Percentiles rank a stretch among this genome's conserved stretches.
Evolutionary conservation across 83 land plant genomes (phyloP).

Genomic region (Diphasiastrum complanatum): DNA sequence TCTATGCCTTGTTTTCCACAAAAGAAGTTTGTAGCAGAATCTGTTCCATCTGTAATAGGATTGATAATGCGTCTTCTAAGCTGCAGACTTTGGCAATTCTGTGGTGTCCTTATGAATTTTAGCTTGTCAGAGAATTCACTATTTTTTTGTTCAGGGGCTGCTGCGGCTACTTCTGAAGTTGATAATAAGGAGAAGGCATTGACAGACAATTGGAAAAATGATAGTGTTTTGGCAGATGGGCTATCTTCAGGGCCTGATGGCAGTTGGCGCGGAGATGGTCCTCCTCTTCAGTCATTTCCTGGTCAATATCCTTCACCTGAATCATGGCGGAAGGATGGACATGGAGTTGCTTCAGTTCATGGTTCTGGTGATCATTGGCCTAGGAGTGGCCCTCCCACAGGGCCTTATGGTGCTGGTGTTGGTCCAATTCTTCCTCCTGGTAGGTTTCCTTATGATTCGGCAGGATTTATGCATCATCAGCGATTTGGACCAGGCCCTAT

Average conservation of each 20-base stretch:
- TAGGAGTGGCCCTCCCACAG: not conserved
- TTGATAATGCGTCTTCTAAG: no score
- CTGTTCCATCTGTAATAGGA: no score
- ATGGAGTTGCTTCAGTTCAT: not conserved
- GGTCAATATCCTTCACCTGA: not conserved
- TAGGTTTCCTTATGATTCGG: not conserved
- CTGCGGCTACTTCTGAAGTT: no score
- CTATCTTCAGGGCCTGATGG: not conserved
- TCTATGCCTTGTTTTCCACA: no score
- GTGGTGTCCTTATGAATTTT: no score
- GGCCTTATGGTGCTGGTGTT: not conserved
- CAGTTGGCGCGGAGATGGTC: not conserved
- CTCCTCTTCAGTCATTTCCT: not conserved
- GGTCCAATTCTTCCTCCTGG: no score
- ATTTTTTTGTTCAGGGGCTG: no score
- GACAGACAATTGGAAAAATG: not conserved
- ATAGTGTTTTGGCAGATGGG: not conserved
- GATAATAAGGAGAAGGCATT: no score
- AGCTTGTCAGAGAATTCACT: no score
- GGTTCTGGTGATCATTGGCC: not conserved
- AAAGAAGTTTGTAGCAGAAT: no score
- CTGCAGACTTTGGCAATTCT: no score
- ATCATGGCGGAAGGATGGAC: not conserved
- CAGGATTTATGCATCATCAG: not conserved
- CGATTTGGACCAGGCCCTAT: constrained; percentile 1